These are phyloP conservation scores for Kodamaea hsintzibuensis DNA, from an alignment of 805 yeast genomes.

Conservation along the genomic window DNA sequence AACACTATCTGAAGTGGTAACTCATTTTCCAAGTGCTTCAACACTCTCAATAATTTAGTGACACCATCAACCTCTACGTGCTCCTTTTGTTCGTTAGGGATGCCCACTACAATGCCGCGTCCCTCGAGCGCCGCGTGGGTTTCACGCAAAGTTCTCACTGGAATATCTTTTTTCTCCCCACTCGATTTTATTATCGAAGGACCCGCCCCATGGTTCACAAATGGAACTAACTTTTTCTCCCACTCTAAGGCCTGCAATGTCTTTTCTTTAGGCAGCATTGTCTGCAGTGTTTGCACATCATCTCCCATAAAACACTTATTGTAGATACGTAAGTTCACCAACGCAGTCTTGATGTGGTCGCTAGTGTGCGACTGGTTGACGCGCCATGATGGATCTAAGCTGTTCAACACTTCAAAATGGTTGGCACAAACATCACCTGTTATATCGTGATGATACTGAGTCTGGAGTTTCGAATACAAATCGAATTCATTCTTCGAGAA, in stretches of 20 bases:
- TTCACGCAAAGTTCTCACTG: constrained; percentile 4
- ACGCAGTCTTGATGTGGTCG: constrained; percentile 10
- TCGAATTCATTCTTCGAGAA: neutral
- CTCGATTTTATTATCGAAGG: neutral
- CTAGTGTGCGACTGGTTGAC: neutral
- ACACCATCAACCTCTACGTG: neutral
- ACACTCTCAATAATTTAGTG: constrained; percentile 9
- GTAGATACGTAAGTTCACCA: constrained; percentile 8
- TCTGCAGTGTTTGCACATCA: neutral
- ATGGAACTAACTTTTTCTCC: neutral
- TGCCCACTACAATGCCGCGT: constrained; percentile 13
- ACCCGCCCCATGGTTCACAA: constrained; percentile 1
- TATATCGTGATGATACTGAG: neutral
- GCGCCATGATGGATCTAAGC: constrained; percentile 7
- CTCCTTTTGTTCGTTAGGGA: neutral
- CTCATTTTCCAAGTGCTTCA: constrained; percentile 9
- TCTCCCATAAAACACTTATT: constrained; percentile 1
- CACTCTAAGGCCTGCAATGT: neutral
- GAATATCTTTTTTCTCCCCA: neutral
- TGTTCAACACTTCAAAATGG: constrained; percentile 2
- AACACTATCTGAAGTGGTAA: constrained; percentile 16
- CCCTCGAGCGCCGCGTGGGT: constrained; percentile 6
- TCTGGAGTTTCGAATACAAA: neutral
- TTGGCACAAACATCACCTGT: constrained; percentile 1
- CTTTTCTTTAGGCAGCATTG: neutral